Conservation (phyloP, 345 rosid genomes). For the Erysimum cheiranthoides region DNA sequence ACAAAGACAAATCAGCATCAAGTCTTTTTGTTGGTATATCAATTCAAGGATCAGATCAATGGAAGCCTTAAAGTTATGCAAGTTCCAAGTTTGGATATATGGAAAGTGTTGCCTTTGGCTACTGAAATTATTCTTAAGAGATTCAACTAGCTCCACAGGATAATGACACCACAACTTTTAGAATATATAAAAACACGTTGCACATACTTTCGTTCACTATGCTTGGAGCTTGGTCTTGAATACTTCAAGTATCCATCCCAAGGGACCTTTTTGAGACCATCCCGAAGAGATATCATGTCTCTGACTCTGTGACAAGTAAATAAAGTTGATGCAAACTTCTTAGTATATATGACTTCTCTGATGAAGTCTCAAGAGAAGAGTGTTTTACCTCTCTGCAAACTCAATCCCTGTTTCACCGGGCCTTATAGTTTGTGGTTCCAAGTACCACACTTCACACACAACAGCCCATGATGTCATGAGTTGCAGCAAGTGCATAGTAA, state of each 20-base stretch:
- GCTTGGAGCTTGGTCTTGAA: conserved; percentile 94
- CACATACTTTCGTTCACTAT: conserved; percentile 92
- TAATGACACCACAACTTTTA: conserved; percentile 4
- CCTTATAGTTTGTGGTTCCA: conserved; percentile 87
- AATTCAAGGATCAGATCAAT: conserved; percentile 11
- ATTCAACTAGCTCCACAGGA: neutral
- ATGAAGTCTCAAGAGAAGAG: neutral
- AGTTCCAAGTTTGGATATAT: neutral
- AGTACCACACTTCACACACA: conserved; percentile 99
- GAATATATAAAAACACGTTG: conserved; percentile 15
- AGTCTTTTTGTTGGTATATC: conserved; percentile 17
- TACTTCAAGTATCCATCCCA: conserved; percentile 99
- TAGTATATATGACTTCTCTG: conserved; percentile 18
- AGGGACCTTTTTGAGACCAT: conserved; percentile 93
- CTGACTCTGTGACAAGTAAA: conserved; percentile 65
- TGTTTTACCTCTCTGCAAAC: conserved; percentile 91
- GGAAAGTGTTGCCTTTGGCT: neutral
- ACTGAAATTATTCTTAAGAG: neutral
- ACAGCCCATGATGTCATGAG: conserved; percentile 99
- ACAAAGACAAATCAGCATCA: conserved; percentile 27
- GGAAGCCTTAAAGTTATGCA: neutral
- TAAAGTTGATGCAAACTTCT: neutral
- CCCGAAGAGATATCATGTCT: conserved; percentile 87
- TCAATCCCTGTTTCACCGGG: conserved; percentile 92
- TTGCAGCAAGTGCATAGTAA: conserved; percentile 94